Base-by-base conservation (phyloP, 2,329 filamentous ascomycete species). In the Tothia fuscella region DNA sequence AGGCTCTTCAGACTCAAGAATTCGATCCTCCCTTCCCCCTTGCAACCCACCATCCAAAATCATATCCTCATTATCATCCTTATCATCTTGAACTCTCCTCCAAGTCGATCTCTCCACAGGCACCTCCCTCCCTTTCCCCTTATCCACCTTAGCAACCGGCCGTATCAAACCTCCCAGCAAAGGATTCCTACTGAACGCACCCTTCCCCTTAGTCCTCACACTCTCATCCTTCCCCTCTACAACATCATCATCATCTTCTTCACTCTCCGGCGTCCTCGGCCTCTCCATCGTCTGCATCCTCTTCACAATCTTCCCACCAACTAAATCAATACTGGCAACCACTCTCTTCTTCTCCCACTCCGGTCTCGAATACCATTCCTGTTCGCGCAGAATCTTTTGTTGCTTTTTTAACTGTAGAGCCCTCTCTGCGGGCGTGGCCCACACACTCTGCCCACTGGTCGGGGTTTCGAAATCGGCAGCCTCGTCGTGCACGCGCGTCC, bases 341-440 rank as follows among this genome's bases (percentile, higher is more conserved):
- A 91, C 80, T 51, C 74, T 76, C 45, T 84, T 73, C 70, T 89
- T 93, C 65, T 95, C 88, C 60, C 87, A 94, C 47, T 93, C 88
- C 0, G 87, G 86, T 39, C 74, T 68, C 3, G 82, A 79, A 50
- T 82, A 82, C 78, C 87, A 93, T 53, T 93, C 84, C 69, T 91
- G 79, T 60, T 93, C 85, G 4, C 85, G 68, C 50, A 93, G 62
- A 3, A 88, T 66, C 56, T 82, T 84, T 61, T 93, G 87, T 61
- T 94, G 88, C 44, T 78, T 74, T 61, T 89, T 93, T 44, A 94
- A 64, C 57, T 91, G 85, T 49, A 78, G 68, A 1, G 87, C 88
- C 31, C 87, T 72, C 59, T 93, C 85, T 48, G 83, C 78, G 0
- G 87, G 85, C 13, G 68, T 85, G 38, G 86, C 82, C 87, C 87